Percentiles rank a stretch among this genome's conserved stretches.
Conservation (phyloP, 176 grass and related monocot species). For the Paspalum vaginatum region DNA sequence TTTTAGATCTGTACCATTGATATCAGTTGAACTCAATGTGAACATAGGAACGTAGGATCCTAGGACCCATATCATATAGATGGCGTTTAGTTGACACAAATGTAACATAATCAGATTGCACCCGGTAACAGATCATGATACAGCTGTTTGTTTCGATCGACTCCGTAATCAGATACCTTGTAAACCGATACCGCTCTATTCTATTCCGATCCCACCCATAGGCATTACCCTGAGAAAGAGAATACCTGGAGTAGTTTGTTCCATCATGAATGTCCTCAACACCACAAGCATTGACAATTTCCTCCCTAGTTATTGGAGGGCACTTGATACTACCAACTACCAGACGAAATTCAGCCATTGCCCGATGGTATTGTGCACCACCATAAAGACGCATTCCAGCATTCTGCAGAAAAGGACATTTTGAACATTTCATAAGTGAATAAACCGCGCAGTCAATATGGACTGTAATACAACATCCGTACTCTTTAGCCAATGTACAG, state of each 20-base stretch:
- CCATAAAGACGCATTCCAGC: slow-evolving; percentile 96
- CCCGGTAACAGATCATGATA: too few species aligned
- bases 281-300: slow-evolving; percentile 99
- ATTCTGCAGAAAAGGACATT: slow-evolving; percentile 59
- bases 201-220: too few species aligned
- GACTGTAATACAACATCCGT: not conserved
- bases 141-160: too few species aligned
- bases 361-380: slow-evolving; percentile 94
- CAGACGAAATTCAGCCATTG: slow-evolving; percentile 96
- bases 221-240: slow-evolving; percentile 1
- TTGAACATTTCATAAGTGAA: slow-evolving; percentile 6
- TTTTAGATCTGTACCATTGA: not conserved
- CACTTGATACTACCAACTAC: slow-evolving; percentile 86
- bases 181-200: too few species aligned
- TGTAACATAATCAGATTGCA: too few species aligned
- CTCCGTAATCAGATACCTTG: too few species aligned
- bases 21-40: not conserved
- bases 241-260: slow-evolving; percentile 92
- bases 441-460: not conserved
- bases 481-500: not conserved
- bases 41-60: not conserved
- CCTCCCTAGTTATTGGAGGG: slow-evolving; percentile 90
- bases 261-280: slow-evolving; percentile 99
- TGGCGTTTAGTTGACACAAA: too few species aligned
- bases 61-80: not conserved